These are phyloP conservation scores for Glomus cerebriforme DNA, from an alignment of 192 early-diverging fungal genomes.

Conservation along the genomic window DNA sequence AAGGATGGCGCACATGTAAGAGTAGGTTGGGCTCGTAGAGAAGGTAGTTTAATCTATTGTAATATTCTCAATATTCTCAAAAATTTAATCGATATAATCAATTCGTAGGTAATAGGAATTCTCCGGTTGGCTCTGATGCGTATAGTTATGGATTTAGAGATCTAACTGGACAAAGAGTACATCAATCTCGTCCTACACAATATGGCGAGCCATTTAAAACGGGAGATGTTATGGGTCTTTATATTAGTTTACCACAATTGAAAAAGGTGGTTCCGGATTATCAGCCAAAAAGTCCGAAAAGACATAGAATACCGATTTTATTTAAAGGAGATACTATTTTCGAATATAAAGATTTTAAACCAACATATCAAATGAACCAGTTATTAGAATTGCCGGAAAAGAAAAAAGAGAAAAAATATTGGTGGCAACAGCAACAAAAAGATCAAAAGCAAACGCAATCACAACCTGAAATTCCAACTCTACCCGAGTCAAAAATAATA, in stretches of 20 bases:
- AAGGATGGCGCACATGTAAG: constrained; percentile 63
- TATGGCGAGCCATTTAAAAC: constrained; percentile 62
- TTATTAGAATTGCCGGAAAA: constrained; percentile 49
- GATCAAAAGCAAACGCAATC: constrained; percentile 1
- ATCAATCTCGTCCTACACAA: constrained; percentile 47
- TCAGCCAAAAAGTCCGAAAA: constrained; percentile 39
- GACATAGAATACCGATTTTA: constrained; percentile 51
- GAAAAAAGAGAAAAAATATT: constrained; percentile 31
- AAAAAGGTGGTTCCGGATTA: constrained; percentile 29
- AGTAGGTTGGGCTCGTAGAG: constrained; percentile 62
- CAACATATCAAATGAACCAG: constrained; percentile 53
- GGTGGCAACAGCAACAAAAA: constrained; percentile 24
- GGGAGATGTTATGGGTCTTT: constrained; percentile 67
- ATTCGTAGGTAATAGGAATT: constrained; percentile 53
- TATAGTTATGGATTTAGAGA: constrained; percentile 69
- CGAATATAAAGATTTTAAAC: constrained; percentile 57
- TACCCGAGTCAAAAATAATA: constrained; percentile 59
- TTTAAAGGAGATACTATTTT: constrained; percentile 57
- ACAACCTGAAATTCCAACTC: constrained; percentile 30
- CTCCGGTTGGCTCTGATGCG: constrained; percentile 66
- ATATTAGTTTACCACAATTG: constrained; percentile 53
- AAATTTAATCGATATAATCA: neutral
- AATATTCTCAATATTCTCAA: neutral
- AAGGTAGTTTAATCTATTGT: constrained; percentile 45
- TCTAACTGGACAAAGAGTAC: constrained; percentile 62